phyloP scores from a whole-genome alignment of 306 rosid genomes.

The Lathyrus aphaca region DNA sequence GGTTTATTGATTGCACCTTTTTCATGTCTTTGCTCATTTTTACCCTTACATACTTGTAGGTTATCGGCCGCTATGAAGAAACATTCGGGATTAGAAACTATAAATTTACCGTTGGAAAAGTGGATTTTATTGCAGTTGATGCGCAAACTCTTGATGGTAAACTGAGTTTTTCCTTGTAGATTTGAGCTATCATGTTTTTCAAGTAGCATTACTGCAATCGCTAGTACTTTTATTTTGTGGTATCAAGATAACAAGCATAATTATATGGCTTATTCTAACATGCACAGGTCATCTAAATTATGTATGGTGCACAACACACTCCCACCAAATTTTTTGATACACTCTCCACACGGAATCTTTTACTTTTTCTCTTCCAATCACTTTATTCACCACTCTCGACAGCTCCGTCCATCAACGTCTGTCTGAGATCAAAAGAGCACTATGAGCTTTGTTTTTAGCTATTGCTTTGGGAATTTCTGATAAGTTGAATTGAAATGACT shows the following conservation, averaged over 20 bases:
- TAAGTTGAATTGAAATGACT: conserved; percentile 7
- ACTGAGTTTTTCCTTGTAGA: conserved; percentile 20
- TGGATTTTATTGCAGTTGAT: conserved; percentile 77
- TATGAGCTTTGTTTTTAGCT: no score
- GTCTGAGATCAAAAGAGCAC: no score
- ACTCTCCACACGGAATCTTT: no score
- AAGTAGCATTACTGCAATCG: conserved; percentile 9
- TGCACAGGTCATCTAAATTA: no score
- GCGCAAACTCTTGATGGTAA: conserved; percentile 81
- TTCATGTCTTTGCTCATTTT: conserved; percentile 33
- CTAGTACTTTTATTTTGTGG: conserved; percentile 17
- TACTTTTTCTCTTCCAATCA: no score
- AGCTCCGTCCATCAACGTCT: no score
- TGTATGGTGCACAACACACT: no score
- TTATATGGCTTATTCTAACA: no score
- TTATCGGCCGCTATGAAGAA: conserved; percentile 64
- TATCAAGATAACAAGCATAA: conserved; percentile 1
- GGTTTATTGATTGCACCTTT: conserved; percentile 11
- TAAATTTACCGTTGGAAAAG: conserved; percentile 62
- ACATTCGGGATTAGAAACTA: conserved; percentile 67
- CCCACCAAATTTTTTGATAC: no score
- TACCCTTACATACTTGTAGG: conserved; percentile 45
- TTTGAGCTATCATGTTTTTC: conserved; percentile 30
- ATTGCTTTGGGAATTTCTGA: no score
- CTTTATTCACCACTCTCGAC: not conserved